Evolutionary conservation across 2,329 filamentous ascomycete species (phyloP).

Genomic region (Exophiala spinifera): DNA sequence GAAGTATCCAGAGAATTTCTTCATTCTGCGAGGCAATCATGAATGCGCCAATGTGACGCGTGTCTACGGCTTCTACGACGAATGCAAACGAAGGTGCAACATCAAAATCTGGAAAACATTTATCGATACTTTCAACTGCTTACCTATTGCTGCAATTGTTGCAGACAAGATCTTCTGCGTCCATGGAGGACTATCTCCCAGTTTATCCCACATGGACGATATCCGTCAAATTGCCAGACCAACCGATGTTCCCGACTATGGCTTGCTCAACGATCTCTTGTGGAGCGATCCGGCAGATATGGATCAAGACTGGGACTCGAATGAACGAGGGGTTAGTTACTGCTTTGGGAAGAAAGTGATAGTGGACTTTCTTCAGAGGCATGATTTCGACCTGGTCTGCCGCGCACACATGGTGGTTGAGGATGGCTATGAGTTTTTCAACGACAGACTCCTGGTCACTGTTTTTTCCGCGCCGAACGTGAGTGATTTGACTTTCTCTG

Average conservation of each 20-base stretch:
- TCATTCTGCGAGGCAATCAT: constrained; percentile 89
- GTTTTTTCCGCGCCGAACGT: constrained; percentile 98
- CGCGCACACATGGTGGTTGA: constrained; percentile 99
- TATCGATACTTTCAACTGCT: constrained; percentile 90
- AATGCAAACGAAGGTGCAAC: constrained; percentile 93
- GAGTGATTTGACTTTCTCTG: constrained; percentile 45
- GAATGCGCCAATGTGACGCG: constrained; percentile 95
- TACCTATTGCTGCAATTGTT: constrained; percentile 94
- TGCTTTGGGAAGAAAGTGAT: constrained; percentile 99
- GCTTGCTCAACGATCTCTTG: constrained; percentile 86
- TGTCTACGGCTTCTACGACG: constrained; percentile 96
- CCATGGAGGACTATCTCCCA: constrained; percentile 89
- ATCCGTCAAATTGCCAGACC: constrained; percentile 93
- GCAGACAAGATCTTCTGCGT: constrained; percentile 98
- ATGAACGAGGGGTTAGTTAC: constrained; percentile 94
- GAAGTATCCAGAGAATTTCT: constrained; percentile 97
- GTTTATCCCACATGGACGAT: constrained; percentile 94
- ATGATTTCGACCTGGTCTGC: constrained; percentile 97
- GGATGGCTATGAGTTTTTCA: constrained; percentile 98
- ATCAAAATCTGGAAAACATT: constrained; percentile 99
- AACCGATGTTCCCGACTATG: constrained; percentile 96
- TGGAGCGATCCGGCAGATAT: constrained; percentile 99
- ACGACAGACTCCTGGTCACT: constrained; percentile 88
- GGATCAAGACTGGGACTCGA: constrained; percentile 97
- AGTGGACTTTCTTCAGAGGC: constrained; percentile 86